Evolutionary conservation across 2,329 filamentous ascomycete genomes (phyloP), one percentile per base, ranked within the genome.

Genomic region (Botrytis fragariae): DNA sequence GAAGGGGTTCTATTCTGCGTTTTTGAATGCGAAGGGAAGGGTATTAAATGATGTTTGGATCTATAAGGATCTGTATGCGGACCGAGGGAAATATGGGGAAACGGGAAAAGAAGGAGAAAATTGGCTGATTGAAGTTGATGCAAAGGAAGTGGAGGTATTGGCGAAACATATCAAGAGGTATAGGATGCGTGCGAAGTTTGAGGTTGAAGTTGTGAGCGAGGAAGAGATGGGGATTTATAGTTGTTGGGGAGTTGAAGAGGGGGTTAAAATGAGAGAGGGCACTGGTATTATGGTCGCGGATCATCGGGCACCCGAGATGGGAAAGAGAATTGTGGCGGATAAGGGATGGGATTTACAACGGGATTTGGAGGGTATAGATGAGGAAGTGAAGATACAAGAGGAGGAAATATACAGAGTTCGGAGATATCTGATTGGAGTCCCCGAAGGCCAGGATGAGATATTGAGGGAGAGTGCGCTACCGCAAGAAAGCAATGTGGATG

Each of bases 31-130:
- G 12, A 89, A 90, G 74, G 96, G 96, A 60, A 89, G 95, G 73
- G 88, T 99, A 16, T 85, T 98, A 61, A 89, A 95, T 84, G 96
- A 99, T 83, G 92, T 94, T 70, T 97, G 98, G 82, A 86, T 99
- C 65, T 98, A 97, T 85, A 91, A 90, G 0, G 72, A 78, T 67
- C 44, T 32, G 1, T 73, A 70, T 6, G 60, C 29, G 7, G 71
- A 59, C 37, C 59, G 35, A 37, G 51, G 57, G 22, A n/a, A 44
- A 14, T 57, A 57, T 57, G 60, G 37, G 9, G 37, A 18, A 10
- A 62, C 16, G 35, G n/a, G 51, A 57, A 39, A 18, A 18, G 72
- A 51, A 29, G 63, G 48, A 25, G 72, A 64, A n/a, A 51, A 69
- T 69, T 69, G 71, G 71, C 45, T 72, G 54, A 72, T 99, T 74